phyloP scores from a whole-genome alignment of 2,329 filamentous ascomycete species.

The Chrysoporthe deuterocubensis region DNA sequence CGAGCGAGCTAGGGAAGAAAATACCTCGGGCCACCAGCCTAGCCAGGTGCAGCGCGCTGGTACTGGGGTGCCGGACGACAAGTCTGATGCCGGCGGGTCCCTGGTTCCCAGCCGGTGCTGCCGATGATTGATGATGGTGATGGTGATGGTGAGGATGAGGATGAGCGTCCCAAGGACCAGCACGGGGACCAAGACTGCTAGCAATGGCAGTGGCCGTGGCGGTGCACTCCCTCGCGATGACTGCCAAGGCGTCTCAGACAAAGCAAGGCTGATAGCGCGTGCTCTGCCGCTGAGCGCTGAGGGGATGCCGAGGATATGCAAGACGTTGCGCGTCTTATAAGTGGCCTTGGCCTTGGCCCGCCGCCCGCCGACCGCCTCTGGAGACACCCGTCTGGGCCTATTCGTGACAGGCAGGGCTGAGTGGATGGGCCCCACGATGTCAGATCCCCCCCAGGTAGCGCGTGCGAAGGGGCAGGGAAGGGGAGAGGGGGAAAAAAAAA shows the following conservation, averaged over 20 bases:
- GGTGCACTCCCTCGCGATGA: background rate
- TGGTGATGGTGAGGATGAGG: no score
- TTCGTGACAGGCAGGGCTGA: background rate
- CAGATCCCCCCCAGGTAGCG: background rate
- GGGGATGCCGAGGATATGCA: background rate
- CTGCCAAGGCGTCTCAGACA: constrained; percentile 7
- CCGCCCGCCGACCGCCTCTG: background rate
- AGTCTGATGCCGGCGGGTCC: background rate
- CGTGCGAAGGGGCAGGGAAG: background rate
- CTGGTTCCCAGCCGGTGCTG: no score
- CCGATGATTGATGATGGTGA: no score
- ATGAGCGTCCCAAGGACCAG: no score
- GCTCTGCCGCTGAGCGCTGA: background rate
- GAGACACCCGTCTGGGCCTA: no score
- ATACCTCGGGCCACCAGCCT: constrained; percentile 2
- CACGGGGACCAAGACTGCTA: no score
- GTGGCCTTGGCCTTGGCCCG: background rate
- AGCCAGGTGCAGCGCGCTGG: background rate
- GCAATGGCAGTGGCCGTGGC: background rate
- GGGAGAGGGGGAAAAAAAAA: constrained; percentile 7
- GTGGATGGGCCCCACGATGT: background rate
- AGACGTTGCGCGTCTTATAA: background rate
- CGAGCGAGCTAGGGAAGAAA: background rate
- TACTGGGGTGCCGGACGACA: background rate
- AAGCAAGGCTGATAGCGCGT: background rate